Evolutionary conservation across 2,329 filamentous ascomycete genomes (phyloP).

Genomic region (Aspergillus ruber): DNA sequence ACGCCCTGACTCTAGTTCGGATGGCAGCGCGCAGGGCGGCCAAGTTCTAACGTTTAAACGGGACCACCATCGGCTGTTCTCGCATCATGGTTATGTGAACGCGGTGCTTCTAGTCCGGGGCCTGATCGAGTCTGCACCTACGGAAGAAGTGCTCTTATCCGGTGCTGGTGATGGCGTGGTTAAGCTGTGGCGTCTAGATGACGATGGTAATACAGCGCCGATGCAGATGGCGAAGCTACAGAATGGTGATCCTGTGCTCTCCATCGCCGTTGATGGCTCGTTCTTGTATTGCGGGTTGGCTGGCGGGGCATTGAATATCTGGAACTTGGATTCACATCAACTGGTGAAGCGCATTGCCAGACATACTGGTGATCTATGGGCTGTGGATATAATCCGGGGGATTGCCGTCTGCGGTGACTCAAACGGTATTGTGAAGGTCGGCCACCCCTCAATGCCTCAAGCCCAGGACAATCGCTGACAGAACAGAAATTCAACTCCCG

Average conservation of each 20-base stretch:
- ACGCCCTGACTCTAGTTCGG: conserved; percentile 56
- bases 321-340: conserved; percentile 93
- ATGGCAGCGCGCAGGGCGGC: conserved; percentile 49
- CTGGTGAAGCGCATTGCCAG: conserved; percentile 79
- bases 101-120: conserved; percentile 85
- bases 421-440: conserved; percentile 77
- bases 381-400: conserved; percentile 77
- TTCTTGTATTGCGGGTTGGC: conserved; percentile 89
- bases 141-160: conserved; percentile 72
- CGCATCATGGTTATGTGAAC: conserved; percentile 92
- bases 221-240: conserved; percentile 62
- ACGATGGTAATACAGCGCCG: conserved; percentile 55
- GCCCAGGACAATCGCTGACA: conserved; percentile 3
- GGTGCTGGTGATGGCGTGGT: conserved; percentile 91
- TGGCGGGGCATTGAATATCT: conserved; percentile 83
- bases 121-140: conserved; percentile 59
- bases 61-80: conserved; percentile 76
- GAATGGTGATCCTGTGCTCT: conserved; percentile 62
- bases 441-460: conserved; percentile 16
- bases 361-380: conserved; percentile 75
- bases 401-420: conserved; percentile 82
- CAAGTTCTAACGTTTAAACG: conserved; percentile 73
- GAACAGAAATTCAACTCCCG: conserved; percentile 66
- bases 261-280: conserved; percentile 77
- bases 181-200: conserved; percentile 79